These are phyloP conservation scores for Anacardium occidentale DNA, from an alignment of 345 rosid species.

Conservation along the genomic window DNA sequence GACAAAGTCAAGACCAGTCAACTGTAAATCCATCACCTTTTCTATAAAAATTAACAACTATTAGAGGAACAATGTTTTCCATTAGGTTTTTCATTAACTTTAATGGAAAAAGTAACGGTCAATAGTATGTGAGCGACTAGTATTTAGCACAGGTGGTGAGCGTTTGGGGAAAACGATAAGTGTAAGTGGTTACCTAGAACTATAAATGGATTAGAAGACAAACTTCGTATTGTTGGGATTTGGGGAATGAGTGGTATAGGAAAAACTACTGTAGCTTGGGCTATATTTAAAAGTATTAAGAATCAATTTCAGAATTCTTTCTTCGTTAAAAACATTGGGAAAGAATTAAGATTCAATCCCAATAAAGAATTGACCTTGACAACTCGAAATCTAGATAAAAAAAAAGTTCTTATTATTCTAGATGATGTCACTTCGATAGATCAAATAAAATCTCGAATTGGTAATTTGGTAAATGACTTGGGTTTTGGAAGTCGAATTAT, in stretches of 20 bases:
- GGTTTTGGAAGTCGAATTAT: neutral
- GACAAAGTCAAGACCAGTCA: too few relatives aligned
- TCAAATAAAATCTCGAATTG: neutral
- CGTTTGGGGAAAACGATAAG: too few relatives aligned
- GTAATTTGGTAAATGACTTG: neutral
- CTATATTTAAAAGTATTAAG: conserved; percentile 28
- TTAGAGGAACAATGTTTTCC: too few relatives aligned
- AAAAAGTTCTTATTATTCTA: conserved; percentile 19
- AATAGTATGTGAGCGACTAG: too few relatives aligned
- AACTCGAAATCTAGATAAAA: too few relatives aligned
- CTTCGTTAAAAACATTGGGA: conserved; percentile 46
- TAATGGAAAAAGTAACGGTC: too few relatives aligned
- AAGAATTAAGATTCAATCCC: neutral
- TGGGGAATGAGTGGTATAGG: too few relatives aligned
- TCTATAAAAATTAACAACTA: too few relatives aligned
- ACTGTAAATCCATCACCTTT: too few relatives aligned
- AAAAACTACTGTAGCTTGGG: conserved; percentile 1
- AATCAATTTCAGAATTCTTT: conserved; percentile 33
- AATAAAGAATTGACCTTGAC: neutral
- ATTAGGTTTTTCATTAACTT: too few relatives aligned
- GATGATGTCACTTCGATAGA: conserved; percentile 17
- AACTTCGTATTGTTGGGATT: conserved; percentile 23
- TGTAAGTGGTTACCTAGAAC: too few relatives aligned
- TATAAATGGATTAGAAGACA: conserved; percentile 2
- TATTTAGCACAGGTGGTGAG: too few relatives aligned